Evolutionary conservation across 352 stramenopile genomes (phyloP), one percentile per base, ranked within the genome.

Genomic region (Globisporangium spinosum): DNA sequence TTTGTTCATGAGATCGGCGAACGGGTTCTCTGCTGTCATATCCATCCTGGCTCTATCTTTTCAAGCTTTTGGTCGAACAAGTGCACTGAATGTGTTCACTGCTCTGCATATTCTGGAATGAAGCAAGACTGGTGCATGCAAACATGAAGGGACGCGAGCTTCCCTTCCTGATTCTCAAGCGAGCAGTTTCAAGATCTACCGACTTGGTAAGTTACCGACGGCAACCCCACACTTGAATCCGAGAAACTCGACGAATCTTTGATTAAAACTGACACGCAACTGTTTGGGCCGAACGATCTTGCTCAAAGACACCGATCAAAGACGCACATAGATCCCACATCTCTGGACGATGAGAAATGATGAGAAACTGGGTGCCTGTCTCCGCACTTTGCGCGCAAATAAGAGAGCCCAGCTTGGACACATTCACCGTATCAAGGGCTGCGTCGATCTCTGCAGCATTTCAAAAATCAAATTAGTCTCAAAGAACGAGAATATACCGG

Each of bases 1-100:
- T 61, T 95, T 92, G 71, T 70, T 87, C 85, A 95, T 95, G 58
- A 95, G 70, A 62, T 94, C 87, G 2, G 74, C 83, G 29, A 95
- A 95, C 69, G 87, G 87, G 53, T 91, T 91, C 43, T 84, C 82
- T 0, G 78, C 79, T 15, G 79, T 76, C 59, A 89, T 62, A 49
- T 89, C 80, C 83, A 93, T 90, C 63, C 56, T 81, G 38, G 7
- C 15, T 15, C 15, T 27, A 45, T 23, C 27, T 35, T 27, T 54
- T 22, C 22, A 32, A 27, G 38, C 38, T 32, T 25, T 35, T 10
- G 1, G 7, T 27, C n/a, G 20, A 12, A 32, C 8, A 15, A 61
- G 17, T 23, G 13, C 15, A 12, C 1, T 23, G 4, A 35, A 2
- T 62, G 53, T 40, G 62, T 15, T 38, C 34, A 1, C 23, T 45